phyloP scores from a whole-genome alignment of 2,329 filamentous ascomycete genomes.

The Calycina herbarum region DNA sequence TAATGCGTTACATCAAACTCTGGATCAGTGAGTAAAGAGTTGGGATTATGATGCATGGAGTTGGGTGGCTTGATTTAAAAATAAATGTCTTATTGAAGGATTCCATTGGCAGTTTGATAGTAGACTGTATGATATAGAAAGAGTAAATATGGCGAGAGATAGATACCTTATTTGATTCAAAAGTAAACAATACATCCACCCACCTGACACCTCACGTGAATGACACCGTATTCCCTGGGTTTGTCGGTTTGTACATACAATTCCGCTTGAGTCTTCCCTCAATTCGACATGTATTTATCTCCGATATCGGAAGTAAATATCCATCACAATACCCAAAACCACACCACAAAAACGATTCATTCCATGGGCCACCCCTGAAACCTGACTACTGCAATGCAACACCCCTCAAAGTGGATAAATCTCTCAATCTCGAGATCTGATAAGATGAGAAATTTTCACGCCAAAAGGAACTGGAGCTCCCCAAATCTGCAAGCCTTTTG shows the following conservation, averaged over 20 bases:
- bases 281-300: too few relatives aligned
- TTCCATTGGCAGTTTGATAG: too few relatives aligned
- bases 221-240: too few relatives aligned
- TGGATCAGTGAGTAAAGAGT: constrained; percentile 5
- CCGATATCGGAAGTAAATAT: background rate
- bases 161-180: too few relatives aligned
- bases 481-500: background rate
- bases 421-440: constrained; percentile 8
- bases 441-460: constrained; percentile 12
- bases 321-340: background rate
- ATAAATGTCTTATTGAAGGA: background rate
- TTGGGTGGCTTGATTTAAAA: background rate
- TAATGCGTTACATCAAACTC: constrained; percentile 49
- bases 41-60: background rate
- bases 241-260: too few relatives aligned
- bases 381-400: background rate
- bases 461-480: background rate
- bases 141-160: too few relatives aligned
- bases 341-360: background rate
- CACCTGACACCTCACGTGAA: background rate
- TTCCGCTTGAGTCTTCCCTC: too few relatives aligned
- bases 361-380: background rate
- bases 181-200: background rate
- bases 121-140: too few relatives aligned
- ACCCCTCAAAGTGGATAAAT: background rate